A percentile compares a stretch with the other conserved stretches of the same genome.
Evolutionary conservation across 2,329 filamentous ascomycete genomes (phyloP).

Genomic region (Lachnellula arida): DNA sequence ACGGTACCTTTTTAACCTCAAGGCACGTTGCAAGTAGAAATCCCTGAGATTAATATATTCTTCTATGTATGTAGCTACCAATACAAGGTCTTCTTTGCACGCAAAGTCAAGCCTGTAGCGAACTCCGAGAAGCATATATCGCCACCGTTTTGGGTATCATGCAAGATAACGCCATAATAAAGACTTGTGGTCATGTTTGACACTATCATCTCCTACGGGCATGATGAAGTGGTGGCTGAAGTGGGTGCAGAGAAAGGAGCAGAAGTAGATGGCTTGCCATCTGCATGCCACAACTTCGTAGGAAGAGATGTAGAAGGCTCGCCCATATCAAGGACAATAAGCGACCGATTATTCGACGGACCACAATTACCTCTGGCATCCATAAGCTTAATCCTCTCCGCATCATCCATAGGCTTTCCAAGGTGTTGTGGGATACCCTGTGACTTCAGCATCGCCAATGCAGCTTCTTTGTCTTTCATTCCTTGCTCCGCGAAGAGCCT

Average conservation of each 20-base stretch:
- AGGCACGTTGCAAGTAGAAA: no score
- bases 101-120: no score
- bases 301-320: slow-evolving; percentile 1
- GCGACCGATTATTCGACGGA: not conserved
- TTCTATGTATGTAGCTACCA: no score
- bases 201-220: no score
- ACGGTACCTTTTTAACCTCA: no score
- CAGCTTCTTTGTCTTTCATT: not conserved
- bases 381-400: not conserved
- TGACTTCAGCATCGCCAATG: not conserved
- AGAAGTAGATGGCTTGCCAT: no score
- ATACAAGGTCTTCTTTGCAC: no score
- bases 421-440: not conserved
- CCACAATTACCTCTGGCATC: not conserved
- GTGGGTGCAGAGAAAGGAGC: slow-evolving; percentile 2
- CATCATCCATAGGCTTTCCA: not conserved
- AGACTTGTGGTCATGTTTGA: no score
- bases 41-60: no score
- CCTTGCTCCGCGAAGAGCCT: not conserved
- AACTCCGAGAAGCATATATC: no score
- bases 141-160: no score
- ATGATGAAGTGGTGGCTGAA: not conserved
- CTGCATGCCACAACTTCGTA: not conserved
- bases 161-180: no score
- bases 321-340: not conserved